These are phyloP conservation scores for Glycine latifolia DNA, from an alignment of 306 rosid species.

Conservation along the genomic window DNA sequence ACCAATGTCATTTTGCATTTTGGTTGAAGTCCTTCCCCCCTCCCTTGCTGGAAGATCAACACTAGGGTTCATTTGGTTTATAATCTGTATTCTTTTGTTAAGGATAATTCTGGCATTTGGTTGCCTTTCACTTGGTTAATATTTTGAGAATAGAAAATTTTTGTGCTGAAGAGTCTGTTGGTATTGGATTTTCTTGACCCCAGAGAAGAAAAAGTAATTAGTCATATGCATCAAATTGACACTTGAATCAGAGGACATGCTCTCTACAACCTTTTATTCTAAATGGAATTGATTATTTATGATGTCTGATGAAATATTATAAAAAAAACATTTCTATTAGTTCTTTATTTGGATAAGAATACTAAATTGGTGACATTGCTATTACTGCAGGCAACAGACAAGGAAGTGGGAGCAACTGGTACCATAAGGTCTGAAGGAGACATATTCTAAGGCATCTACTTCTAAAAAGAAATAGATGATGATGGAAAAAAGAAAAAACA, in stretches of 20 bases:
- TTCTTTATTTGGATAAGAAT: background rate
- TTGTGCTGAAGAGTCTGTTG: background rate
- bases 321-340: background rate
- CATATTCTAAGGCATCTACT: conserved; percentile 46
- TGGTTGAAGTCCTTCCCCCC: too few relatives aligned
- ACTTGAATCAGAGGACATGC: background rate
- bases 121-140: background rate
- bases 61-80: too few relatives aligned
- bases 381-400: conserved; percentile 77
- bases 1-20: too few relatives aligned
- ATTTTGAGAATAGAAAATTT: background rate
- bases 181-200: background rate
- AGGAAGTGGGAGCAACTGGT: conserved; percentile 66
- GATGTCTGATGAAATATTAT: background rate
- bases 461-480: too few relatives aligned
- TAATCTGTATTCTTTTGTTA: background rate
- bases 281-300: conserved; percentile 6
- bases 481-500: too few relatives aligned
- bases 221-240: background rate
- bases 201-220: background rate
- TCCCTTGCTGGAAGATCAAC: too few relatives aligned
- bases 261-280: background rate
- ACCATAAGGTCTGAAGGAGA: conserved; percentile 86
- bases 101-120: background rate
- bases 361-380: conserved; percentile 22